Evolutionary conservation across 1,284 basidiomycete species (phyloP), one percentile per base, ranked within the genome.

Genomic region (Rhodotorula sp.): DNA sequence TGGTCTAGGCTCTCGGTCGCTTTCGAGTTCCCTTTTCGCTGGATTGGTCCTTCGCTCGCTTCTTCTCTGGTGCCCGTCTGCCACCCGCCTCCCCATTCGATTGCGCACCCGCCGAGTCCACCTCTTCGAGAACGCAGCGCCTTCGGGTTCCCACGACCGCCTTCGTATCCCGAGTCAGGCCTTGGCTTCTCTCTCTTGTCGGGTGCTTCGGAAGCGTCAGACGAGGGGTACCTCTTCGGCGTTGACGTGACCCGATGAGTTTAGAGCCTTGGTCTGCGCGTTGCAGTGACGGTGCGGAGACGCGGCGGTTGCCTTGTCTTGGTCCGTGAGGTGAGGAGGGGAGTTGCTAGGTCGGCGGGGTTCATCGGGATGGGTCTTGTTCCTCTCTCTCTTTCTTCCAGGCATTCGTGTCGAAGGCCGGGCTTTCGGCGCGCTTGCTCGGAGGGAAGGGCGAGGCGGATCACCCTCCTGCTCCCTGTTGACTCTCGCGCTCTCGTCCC

Each of bases 101-200:
- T 26, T 7, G 29, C 48, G 42, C 56, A 6, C 44, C 26, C 42
- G 51, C 49, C 44, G 53, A 26, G 44, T 46, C 59, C 56, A 22
- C 26, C 45, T n/a, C 49, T 33, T 33, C 61, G 49, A 45, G 66
- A 63, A 58, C 57, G 61, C 66, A 67, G 66, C 61, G 54, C 66
- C 66, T 59, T 45, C 66, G 66, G 66, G 66, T 54, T 46, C 22
- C 42, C 29, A 8, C 37, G 17, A 15, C 22, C 54, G 18, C 17
- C 45, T 26, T 51, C 14, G 53, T 30, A 54, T 42, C 37, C n/a
- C 46, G 37, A 44, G 26, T 37, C 14, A 10, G 24, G 29, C 33
- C 22, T 54, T 24, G 18, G 26, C 33, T 33, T 61, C 53, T n/a
- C 29, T 29, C 26, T n/a, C 53, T 29, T 15, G 37, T 42, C 26